Evolutionary conservation across 805 yeast genomes (phyloP).

Genomic region (Metschnikowia matae): DNA sequence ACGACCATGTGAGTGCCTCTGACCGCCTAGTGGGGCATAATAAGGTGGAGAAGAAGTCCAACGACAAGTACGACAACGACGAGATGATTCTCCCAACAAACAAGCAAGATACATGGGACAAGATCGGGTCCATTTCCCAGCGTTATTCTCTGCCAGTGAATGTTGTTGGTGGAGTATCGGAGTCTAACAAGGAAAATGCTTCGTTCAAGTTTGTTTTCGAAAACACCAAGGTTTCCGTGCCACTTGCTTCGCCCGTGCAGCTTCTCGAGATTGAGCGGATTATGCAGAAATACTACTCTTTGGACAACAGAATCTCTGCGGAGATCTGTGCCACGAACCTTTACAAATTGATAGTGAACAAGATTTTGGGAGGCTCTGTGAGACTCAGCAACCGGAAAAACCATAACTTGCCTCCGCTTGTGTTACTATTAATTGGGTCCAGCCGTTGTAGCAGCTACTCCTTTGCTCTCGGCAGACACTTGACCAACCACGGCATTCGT

Average conservation of each 20-base stretch:
- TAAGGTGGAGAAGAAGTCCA: slow-evolving; percentile 33
- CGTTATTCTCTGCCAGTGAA: slow-evolving; percentile 15
- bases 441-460: slow-evolving; percentile 72
- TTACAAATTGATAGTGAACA: slow-evolving; percentile 50
- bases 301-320: slow-evolving; percentile 43
- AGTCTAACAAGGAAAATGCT: background rate
- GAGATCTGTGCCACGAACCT: slow-evolving; percentile 72
- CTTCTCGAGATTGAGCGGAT: slow-evolving; percentile 69
- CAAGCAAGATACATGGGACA: slow-evolving; percentile 52
- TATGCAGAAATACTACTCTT: slow-evolving; percentile 46
- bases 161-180: slow-evolving; percentile 1
- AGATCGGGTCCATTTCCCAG: slow-evolving; percentile 25
- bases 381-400: slow-evolving; percentile 58
- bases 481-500: slow-evolving; percentile 68
- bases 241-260: slow-evolving; percentile 74
- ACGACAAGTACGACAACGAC: slow-evolving; percentile 56
- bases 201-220: slow-evolving; percentile 12
- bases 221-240: slow-evolving; percentile 29
- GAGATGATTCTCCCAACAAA: slow-evolving; percentile 64
- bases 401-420: slow-evolving; percentile 77
- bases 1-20: slow-evolving; percentile 57
- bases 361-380: slow-evolving; percentile 61
- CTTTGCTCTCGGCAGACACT: slow-evolving; percentile 72
- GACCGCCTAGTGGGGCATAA: slow-evolving; percentile 75
- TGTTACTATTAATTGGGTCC: slow-evolving; percentile 68